These are phyloP conservation scores for Russula ochroleuca DNA, from an alignment of 768 basidiomycete species.

Conservation along the genomic window DNA sequence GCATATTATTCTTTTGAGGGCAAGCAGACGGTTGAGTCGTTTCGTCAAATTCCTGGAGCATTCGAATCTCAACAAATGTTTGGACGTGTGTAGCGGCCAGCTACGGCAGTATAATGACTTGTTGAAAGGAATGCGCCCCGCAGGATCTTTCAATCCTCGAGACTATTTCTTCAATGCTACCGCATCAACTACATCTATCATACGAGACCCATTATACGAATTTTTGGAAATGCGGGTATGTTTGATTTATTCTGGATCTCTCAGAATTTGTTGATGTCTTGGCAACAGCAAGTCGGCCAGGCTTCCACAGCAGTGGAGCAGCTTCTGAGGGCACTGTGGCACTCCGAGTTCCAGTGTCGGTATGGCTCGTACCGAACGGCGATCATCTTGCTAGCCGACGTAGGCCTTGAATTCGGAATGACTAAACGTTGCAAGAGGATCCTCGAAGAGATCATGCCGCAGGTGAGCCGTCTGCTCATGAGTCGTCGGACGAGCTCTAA, in stretches of 20 bases:
- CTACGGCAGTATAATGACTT: conserved; percentile 60
- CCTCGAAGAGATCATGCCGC: conserved; percentile 77
- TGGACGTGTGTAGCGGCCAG: conserved; percentile 50
- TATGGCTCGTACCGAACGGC: conserved; percentile 64
- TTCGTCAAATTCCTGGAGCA: neutral
- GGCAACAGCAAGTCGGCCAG: conserved; percentile 56
- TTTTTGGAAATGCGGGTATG: conserved; percentile 41
- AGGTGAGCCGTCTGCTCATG: conserved; percentile 42
- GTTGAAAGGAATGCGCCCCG: conserved; percentile 56
- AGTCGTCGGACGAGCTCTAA: neutral
- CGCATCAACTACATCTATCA: conserved; percentile 35
- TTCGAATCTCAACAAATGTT: conserved; percentile 1
- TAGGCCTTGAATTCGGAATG: conserved; percentile 74
- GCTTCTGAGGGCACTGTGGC: conserved; percentile 69
- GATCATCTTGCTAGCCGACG: conserved; percentile 69
- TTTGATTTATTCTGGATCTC: conserved; percentile 1
- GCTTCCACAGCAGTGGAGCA: conserved; percentile 57
- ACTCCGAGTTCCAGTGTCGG: conserved; percentile 72
- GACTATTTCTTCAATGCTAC: conserved; percentile 51
- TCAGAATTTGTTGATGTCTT: conserved; percentile 10
- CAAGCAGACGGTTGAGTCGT: conserved; percentile 55
- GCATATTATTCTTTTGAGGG: conserved; percentile 66
- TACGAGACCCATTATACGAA: conserved; percentile 43
- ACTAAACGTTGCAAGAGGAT: conserved; percentile 58
- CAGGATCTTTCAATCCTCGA: conserved; percentile 49